Conservation (phyloP, 805 yeast genomes). For the Candida nonsorbophila region DNA sequence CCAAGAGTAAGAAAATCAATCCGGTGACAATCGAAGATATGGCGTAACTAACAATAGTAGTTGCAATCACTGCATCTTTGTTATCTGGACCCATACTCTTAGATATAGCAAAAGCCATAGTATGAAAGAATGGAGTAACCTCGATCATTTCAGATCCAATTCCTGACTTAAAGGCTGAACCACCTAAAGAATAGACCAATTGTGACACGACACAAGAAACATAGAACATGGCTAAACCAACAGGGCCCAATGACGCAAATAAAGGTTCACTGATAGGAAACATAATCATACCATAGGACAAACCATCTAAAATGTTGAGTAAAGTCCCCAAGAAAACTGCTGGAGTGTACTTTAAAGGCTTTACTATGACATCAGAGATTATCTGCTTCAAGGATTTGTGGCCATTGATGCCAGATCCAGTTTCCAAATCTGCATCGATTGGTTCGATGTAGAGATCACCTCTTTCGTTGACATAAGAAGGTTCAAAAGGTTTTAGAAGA, state of each 20-base stretch:
- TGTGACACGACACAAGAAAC: slow-evolving; percentile 89
- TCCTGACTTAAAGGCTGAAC: slow-evolving; percentile 85
- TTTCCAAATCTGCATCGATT: not conserved
- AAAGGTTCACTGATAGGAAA: slow-evolving; percentile 83
- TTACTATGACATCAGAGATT: slow-evolving; percentile 12
- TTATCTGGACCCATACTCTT: slow-evolving; percentile 46
- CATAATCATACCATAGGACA: slow-evolving; percentile 96
- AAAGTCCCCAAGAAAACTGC: slow-evolving; percentile 82
- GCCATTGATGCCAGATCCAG: not conserved
- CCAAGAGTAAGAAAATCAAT: slow-evolving; percentile 66
- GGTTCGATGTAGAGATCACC: too few relatives aligned
- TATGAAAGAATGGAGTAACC: slow-evolving; percentile 96
- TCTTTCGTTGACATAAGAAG: too few relatives aligned
- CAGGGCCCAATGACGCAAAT: slow-evolving; percentile 75
- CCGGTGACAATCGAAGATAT: slow-evolving; percentile 85
- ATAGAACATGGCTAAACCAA: slow-evolving; percentile 92
- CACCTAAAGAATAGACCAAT: slow-evolving; percentile 82
- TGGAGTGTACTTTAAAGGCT: slow-evolving; percentile 55
- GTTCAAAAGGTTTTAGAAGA: too few relatives aligned
- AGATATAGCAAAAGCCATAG: slow-evolving; percentile 79
- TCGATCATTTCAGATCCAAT: slow-evolving; percentile 98
- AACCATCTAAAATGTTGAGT: slow-evolving; percentile 84
- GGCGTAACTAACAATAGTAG: slow-evolving; percentile 84
- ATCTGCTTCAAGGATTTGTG: slow-evolving; percentile 6
- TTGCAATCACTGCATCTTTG: slow-evolving; percentile 59